A percentile compares a stretch with the other conserved stretches of the same genome.
phyloP scores from a whole-genome alignment of 768 basidiomycete species.

The Agrocybe pediades region DNA sequence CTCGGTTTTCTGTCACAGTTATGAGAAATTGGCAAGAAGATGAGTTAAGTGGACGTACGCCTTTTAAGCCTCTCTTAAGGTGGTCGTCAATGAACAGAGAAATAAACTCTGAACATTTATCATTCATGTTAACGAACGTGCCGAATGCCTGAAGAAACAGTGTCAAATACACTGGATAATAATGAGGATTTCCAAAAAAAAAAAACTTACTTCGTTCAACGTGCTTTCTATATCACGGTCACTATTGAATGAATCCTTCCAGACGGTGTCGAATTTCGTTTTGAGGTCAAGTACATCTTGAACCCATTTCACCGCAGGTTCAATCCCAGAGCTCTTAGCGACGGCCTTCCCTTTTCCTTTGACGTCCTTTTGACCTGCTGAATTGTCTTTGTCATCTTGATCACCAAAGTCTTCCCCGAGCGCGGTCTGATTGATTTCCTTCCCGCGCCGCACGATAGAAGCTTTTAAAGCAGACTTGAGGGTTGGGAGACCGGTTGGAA shows the following conservation, averaged over 20 bases:
- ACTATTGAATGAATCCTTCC: conserved; percentile 67
- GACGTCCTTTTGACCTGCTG: conserved; percentile 32
- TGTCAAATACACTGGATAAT: conserved; percentile 1
- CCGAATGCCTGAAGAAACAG: conserved; percentile 89
- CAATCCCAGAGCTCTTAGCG: conserved; percentile 39
- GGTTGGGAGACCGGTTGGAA: conserved; percentile 64
- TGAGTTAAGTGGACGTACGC: conserved; percentile 52
- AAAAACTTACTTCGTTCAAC: conserved; percentile 73
- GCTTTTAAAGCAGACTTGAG: conserved; percentile 71
- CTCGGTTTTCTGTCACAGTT: conserved; percentile 80
- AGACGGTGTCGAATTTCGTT: conserved; percentile 83
- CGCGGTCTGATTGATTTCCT: conserved; percentile 75
- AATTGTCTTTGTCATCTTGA: conserved; percentile 27
- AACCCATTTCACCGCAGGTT: conserved; percentile 89
- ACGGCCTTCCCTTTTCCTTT: conserved; percentile 52
- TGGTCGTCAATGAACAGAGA: conserved; percentile 98
- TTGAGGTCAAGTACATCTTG: conserved; percentile 89
- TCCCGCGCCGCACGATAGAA: conserved; percentile 74
- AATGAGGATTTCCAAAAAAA: neutral
- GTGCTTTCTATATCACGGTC: conserved; percentile 81
- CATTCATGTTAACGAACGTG: conserved; percentile 86
- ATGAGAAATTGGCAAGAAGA: neutral
- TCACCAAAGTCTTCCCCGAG: conserved; percentile 36
- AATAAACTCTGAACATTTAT: conserved; percentile 89
- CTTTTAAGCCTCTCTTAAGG: conserved; percentile 91